Conservation (phyloP, 1,139 yeast genomes). For the Wickerhamiella pararugosa region DNA sequence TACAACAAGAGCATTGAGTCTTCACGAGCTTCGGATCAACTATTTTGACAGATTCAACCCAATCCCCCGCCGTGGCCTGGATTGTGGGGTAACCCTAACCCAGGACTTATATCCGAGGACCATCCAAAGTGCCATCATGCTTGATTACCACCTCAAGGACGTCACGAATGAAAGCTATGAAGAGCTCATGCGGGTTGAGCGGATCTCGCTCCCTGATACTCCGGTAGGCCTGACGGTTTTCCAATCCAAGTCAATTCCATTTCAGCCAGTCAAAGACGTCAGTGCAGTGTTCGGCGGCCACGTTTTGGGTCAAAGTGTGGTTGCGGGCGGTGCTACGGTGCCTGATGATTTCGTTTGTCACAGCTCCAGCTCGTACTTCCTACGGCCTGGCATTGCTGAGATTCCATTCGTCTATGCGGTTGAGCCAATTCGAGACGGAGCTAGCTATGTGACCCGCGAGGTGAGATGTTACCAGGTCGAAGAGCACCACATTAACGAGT, state of each 20-base stretch:
- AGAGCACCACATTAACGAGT: slow-evolving; percentile 12
- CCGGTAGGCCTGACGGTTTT: slow-evolving; percentile 1
- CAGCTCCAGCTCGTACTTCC: slow-evolving; percentile 22
- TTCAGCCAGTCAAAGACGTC: slow-evolving; percentile 10
- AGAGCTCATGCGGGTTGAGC: slow-evolving; percentile 8
- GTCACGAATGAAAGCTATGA: slow-evolving; percentile 8
- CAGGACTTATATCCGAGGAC: too few relatives aligned
- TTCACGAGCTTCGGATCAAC: too few relatives aligned
- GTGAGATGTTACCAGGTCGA: slow-evolving; percentile 21
- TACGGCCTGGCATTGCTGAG: slow-evolving; percentile 20
- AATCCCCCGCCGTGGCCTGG: too few relatives aligned
- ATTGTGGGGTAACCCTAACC: too few relatives aligned
- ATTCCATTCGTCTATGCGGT: slow-evolving; percentile 22
- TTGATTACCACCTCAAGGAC: slow-evolving; percentile 6
- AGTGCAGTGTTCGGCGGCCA: slow-evolving; percentile 19
- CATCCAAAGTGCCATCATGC: neutral
- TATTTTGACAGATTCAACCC: too few relatives aligned
- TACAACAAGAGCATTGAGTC: too few relatives aligned
- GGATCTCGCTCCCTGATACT: neutral
- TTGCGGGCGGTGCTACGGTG: slow-evolving; percentile 20
- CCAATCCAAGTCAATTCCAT: slow-evolving; percentile 10
- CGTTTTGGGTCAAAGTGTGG: slow-evolving; percentile 21
- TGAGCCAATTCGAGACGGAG: slow-evolving; percentile 20
- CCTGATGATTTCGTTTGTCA: slow-evolving; percentile 17
- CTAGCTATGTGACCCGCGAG: slow-evolving; percentile 19